Evolutionary conservation across 2,329 filamentous ascomycete species (phyloP).

Genomic region (Ophiognomonia clavigignenti-juglandacearum): DNA sequence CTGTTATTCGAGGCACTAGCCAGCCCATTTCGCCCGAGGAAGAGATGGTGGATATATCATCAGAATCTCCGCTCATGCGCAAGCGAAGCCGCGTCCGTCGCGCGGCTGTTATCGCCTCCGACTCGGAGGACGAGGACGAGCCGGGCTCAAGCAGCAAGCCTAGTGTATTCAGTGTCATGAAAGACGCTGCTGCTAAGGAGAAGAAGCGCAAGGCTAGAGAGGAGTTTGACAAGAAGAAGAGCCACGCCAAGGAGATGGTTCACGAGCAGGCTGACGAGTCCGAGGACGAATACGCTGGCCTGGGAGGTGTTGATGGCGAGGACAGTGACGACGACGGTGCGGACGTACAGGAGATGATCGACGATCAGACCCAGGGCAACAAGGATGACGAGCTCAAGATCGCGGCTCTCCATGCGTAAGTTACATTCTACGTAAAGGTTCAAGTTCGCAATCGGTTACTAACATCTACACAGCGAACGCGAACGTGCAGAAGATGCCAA

Average conservation of each 20-base stretch:
- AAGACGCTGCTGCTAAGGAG: constrained; percentile 54
- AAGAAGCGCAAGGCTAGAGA: constrained; percentile 43
- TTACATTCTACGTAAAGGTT: constrained; percentile 24
- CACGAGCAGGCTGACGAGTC: constrained; percentile 96
- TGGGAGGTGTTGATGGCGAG: constrained; percentile 87
- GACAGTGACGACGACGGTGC: constrained; percentile 73
- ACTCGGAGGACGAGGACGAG: constrained; percentile 22
- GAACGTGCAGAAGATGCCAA: constrained; percentile 79
- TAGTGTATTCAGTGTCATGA: constrained; percentile 65
- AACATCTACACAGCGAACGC: constrained; percentile 54
- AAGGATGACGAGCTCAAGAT: constrained; percentile 75
- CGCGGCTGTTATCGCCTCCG: constrained; percentile 28
- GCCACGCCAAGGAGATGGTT: constrained; percentile 79
- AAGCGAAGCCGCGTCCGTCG: constrained; percentile 52
- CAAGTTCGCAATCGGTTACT: not conserved
- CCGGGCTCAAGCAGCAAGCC: constrained; percentile 28
- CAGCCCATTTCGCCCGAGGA: constrained; percentile 28
- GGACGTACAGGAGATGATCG: constrained; percentile 79
- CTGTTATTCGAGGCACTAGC: constrained; percentile 46
- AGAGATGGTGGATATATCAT: constrained; percentile 30
- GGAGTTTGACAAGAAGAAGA: constrained; percentile 77
- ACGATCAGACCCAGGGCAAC: constrained; percentile 71
- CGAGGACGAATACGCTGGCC: constrained; percentile 93
- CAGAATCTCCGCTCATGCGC: constrained; percentile 63
- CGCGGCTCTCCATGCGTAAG: constrained; percentile 85